phyloP scores from a whole-genome alignment of 2,329 filamentous ascomycete genomes.

The Lasiodiplodia sp. region DNA sequence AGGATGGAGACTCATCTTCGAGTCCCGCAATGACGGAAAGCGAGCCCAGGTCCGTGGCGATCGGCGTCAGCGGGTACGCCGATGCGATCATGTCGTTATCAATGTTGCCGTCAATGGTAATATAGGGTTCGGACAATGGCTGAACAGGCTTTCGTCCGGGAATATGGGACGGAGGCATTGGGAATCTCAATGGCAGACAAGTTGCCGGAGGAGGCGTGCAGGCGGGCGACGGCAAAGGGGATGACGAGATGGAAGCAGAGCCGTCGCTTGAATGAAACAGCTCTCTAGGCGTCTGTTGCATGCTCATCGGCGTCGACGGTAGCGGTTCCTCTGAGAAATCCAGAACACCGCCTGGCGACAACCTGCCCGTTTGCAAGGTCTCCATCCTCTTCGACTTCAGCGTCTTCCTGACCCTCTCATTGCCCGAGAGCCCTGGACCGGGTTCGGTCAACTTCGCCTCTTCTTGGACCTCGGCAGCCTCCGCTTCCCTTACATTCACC shows the following conservation, averaged over 20 bases:
- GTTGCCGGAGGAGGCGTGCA: slow-evolving; percentile 7
- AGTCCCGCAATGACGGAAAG: slow-evolving; percentile 19
- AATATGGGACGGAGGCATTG: slow-evolving; percentile 7
- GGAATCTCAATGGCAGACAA: slow-evolving; percentile 27
- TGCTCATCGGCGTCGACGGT: slow-evolving; percentile 39
- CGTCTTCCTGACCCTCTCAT: slow-evolving; percentile 19
- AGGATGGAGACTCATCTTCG: slow-evolving; percentile 16
- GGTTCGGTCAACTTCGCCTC: slow-evolving; percentile 4
- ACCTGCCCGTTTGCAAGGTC: slow-evolving; percentile 3
- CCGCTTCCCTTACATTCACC: not conserved
- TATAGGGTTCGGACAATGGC: slow-evolving; percentile 17
- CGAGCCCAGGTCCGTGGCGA: slow-evolving; percentile 28
- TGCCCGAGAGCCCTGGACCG: slow-evolving; percentile 14
- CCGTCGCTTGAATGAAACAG: slow-evolving; percentile 35
- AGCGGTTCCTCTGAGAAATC: slow-evolving; percentile 30
- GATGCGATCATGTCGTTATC: not conserved
- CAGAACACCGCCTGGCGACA: not conserved
- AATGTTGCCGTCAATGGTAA: slow-evolving; percentile 30
- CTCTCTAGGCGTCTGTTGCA: slow-evolving; percentile 42
- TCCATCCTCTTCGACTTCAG: slow-evolving; percentile 26
- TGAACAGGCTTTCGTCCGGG: slow-evolving; percentile 16
- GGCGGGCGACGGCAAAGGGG: slow-evolving; percentile 20
- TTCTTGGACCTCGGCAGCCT: not conserved
- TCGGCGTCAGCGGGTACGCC: slow-evolving; percentile 33
- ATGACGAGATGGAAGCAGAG: slow-evolving; percentile 18